Evolutionary conservation across 768 basidiomycete genomes (phyloP).

Genomic region (Antrodiella citrinella): DNA sequence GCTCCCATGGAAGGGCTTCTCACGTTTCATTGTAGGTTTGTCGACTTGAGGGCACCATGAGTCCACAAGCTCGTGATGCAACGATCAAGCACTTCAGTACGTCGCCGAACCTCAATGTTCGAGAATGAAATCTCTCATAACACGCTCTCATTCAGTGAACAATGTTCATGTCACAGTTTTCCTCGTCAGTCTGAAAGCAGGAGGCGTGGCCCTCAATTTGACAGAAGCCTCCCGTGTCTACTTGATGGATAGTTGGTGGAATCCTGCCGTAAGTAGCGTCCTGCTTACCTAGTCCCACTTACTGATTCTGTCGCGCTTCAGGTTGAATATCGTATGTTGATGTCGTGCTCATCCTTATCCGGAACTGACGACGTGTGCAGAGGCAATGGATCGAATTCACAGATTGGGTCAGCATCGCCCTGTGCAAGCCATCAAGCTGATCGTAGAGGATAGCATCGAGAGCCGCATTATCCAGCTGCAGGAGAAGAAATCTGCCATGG

Average conservation of each 20-base stretch:
- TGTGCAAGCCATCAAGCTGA: constrained; percentile 87
- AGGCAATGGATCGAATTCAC: constrained; percentile 97
- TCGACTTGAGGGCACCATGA: constrained; percentile 93
- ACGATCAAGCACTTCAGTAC: constrained; percentile 91
- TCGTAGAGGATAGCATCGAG: constrained; percentile 95
- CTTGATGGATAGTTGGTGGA: constrained; percentile 99
- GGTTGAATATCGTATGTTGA: constrained; percentile 71
- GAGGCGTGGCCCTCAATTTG: constrained; percentile 86
- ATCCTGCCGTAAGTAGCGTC: constrained; percentile 61
- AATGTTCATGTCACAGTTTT: constrained; percentile 96
- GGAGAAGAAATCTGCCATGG: constrained; percentile 96
- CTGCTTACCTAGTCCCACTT: background rate
- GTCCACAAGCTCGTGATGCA: constrained; percentile 90
- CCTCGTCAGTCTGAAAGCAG: constrained; percentile 92
- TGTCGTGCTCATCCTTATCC: background rate
- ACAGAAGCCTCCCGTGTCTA: constrained; percentile 91
- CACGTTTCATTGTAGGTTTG: constrained; percentile 54
- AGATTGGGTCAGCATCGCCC: constrained; percentile 92
- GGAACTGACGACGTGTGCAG: constrained; percentile 29
- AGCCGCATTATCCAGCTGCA: constrained; percentile 94
- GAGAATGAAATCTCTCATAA: constrained; percentile 4
- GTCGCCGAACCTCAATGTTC: constrained; percentile 18
- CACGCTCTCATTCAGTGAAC: constrained; percentile 49
- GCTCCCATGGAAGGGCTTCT: background rate
- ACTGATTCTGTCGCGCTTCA: constrained; percentile 12